Conservation (phyloP, 768 basidiomycete genomes). For the Mycena belliarum region DNA sequence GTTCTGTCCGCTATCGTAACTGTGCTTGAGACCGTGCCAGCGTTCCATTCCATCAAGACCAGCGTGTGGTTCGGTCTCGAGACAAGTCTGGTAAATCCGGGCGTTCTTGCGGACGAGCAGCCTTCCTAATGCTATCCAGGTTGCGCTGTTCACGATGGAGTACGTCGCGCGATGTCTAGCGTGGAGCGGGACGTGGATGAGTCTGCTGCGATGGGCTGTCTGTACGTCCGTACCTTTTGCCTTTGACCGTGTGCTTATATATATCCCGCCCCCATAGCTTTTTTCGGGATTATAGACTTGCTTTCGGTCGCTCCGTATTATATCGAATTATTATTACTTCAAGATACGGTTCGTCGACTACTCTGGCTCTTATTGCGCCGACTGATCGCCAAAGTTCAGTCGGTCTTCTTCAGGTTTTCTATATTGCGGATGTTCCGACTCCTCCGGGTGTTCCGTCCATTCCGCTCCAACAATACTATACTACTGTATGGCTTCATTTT, state of each 20-base stretch:
- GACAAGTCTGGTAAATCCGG: slow-evolving; percentile 57
- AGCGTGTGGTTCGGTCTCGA: slow-evolving; percentile 87
- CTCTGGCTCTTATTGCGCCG: not conserved
- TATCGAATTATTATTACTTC: slow-evolving; percentile 77
- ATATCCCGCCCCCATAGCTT: slow-evolving; percentile 46
- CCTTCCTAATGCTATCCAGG: not conserved
- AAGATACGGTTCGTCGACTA: slow-evolving; percentile 73
- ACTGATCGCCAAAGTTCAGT: slow-evolving; percentile 41
- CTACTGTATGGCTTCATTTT: slow-evolving; percentile 59
- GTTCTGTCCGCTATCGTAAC: slow-evolving; percentile 75
- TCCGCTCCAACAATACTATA: slow-evolving; percentile 81
- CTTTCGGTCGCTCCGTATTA: slow-evolving; percentile 89
- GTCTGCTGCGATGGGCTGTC: slow-evolving; percentile 62
- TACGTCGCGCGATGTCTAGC: slow-evolving; percentile 72
- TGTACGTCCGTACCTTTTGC: slow-evolving; percentile 47
- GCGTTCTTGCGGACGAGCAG: not conserved
- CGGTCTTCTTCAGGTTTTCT: slow-evolving; percentile 86
- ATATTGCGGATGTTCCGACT: slow-evolving; percentile 90
- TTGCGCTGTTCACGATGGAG: slow-evolving; percentile 81
- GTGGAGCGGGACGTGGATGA: slow-evolving; percentile 69
- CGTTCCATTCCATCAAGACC: slow-evolving; percentile 67
- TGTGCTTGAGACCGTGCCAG: slow-evolving; percentile 77
- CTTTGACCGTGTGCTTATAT: slow-evolving; percentile 16
- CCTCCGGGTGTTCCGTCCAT: slow-evolving; percentile 85
- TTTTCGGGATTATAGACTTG: slow-evolving; percentile 85